Evolutionary conservation across 306 rosid species (phyloP).

Genomic region (Coriaria nepalensis): DNA sequence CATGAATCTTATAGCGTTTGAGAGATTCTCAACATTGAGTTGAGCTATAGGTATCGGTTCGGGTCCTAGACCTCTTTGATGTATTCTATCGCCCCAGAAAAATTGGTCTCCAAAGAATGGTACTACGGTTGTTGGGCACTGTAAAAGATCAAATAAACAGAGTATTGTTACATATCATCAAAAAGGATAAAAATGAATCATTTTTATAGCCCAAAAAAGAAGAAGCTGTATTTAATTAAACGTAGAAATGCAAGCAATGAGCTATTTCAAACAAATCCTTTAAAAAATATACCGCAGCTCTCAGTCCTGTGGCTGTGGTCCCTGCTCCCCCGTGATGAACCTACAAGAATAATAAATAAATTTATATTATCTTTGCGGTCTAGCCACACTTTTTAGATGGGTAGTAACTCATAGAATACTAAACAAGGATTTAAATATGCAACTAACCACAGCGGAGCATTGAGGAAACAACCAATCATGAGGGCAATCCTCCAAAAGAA

Average conservation of each 20-base stretch:
- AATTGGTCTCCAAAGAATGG: conserved; percentile 98
- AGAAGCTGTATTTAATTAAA: no score
- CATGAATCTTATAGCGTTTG: conserved; percentile 74
- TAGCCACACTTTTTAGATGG: no score
- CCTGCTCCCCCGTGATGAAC: conserved; percentile 99
- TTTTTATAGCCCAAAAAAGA: background rate
- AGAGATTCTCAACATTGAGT: conserved; percentile 46
- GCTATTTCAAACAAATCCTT: background rate
- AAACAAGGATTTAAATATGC: conserved; percentile 2
- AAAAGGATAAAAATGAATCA: conserved; percentile 1
- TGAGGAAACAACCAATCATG: conserved; percentile 97
- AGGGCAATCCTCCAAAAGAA: conserved; percentile 81
- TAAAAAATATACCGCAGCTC: conserved; percentile 62
- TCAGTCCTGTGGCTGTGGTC: conserved; percentile 88
- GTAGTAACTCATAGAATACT: no score
- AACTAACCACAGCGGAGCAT: conserved; percentile 91
- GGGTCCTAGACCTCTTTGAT: conserved; percentile 70
- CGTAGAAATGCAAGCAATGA: no score
- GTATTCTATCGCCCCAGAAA: conserved; percentile 91
- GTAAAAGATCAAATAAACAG: conserved; percentile 13
- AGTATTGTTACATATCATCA: conserved; percentile 12
- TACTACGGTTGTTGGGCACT: conserved; percentile 94
- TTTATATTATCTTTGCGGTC: no score
- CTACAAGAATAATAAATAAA: conserved; percentile 27
- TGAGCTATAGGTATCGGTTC: conserved; percentile 66